Conservation (phyloP, 305 asterid species). For the Fraxinus platypoda region DNA sequence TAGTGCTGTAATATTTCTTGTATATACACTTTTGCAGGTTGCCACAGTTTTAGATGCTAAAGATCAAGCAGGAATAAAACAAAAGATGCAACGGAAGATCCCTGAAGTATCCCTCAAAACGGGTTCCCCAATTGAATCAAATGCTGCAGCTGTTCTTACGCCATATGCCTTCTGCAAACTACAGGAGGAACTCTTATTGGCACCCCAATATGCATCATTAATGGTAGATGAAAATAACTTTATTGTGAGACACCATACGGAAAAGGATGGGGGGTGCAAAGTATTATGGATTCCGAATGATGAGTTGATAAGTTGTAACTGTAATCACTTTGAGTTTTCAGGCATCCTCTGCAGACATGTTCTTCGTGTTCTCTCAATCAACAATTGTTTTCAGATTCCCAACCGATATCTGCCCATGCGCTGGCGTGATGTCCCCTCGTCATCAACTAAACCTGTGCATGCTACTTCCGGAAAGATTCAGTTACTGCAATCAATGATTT, state of each 20-base stretch:
- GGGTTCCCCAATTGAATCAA: slow-evolving; percentile 66
- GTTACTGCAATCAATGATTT: slow-evolving; percentile 53
- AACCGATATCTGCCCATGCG: slow-evolving; percentile 54
- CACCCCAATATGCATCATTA: slow-evolving; percentile 60
- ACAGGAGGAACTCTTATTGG: slow-evolving; percentile 59
- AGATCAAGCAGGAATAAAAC: slow-evolving; percentile 37
- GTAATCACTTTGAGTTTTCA: slow-evolving; percentile 59
- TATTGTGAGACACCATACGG: slow-evolving; percentile 59
- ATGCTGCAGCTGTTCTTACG: slow-evolving; percentile 56
- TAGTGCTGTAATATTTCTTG: neutral
- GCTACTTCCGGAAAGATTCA: slow-evolving; percentile 45
- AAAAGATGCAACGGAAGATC: slow-evolving; percentile 29
- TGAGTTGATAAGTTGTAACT: slow-evolving; percentile 59
- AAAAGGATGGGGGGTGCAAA: slow-evolving; percentile 53
- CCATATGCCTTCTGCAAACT: slow-evolving; percentile 63
- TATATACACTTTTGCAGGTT: slow-evolving; percentile 36
- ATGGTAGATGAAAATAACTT: slow-evolving; percentile 50
- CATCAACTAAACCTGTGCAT: slow-evolving; percentile 23
- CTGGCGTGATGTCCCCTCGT: slow-evolving; percentile 40
- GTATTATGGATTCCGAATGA: slow-evolving; percentile 62
- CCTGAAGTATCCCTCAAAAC: slow-evolving; percentile 45
- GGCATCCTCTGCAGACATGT: slow-evolving; percentile 66
- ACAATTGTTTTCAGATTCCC: slow-evolving; percentile 62
- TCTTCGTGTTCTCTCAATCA: slow-evolving; percentile 56
- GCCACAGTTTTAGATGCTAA: slow-evolving; percentile 41